Base-by-base conservation (phyloP, 176 grass and related monocot species). In the Oryza longistaminata region DNA sequence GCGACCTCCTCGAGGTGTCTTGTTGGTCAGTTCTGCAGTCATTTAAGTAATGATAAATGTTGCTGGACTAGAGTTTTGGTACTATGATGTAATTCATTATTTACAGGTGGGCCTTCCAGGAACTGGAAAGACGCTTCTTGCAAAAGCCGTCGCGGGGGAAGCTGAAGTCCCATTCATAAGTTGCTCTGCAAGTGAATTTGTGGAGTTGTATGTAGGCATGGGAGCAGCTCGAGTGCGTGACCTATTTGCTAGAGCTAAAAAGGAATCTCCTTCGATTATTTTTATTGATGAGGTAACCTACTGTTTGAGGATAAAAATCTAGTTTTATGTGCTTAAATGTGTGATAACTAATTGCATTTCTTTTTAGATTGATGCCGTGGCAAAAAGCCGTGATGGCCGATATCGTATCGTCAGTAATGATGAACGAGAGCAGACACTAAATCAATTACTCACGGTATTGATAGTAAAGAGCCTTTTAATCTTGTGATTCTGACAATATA, bases 101-200 rank as follows among this genome's bases (percentile, higher is more conserved):
- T 9, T 83, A 76, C 83, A 99, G 97, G 90, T 99, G 78, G 97
- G 97, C 53, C 92, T 99, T 74, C 97, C 97, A 83, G 97, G 97
- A 37, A 99, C 97, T 72, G 97, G 97, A 85, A 99, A 99, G 80
- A 99, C 97, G 65, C 97, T 99, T 81, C 90, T 99, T 66, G 97
- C 97, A 48, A 99, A 99, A 87, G 97, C 97, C 6, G 97, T 99
- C 83, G 97, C 97, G 61, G 97, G 97, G 66, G 97, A 99, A 92
- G 97, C 97, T 10, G 97, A 99, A 84, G 97, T 99, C 62, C 97
- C 97, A 75, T 99, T 99, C 73, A 99, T 99, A 89, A 99, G 97
- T 87, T 99, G 97, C 87, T 99, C 97, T 48, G 97, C 97, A 71
- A 99, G 97, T 93, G 97, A 99, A 86, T 99, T 99, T 89, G 97